Percentiles rank a stretch among this genome's conserved stretches.
phyloP scores from a whole-genome alignment of 1,284 basidiomycete genomes.

The Phylloporus sp. region DNA sequence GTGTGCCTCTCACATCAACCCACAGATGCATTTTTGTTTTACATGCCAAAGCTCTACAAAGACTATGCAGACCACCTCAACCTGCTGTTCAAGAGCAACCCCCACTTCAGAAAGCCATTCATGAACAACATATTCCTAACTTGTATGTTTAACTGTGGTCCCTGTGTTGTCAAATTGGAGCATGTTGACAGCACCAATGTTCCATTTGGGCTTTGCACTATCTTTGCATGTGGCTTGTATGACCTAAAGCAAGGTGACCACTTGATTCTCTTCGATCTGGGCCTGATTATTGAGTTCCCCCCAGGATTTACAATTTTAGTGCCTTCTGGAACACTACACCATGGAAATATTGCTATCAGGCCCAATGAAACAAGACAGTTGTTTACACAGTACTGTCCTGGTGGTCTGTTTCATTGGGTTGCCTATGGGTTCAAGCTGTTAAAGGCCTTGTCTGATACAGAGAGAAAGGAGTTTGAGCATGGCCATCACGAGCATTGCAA shows the following conservation, averaged over 20 bases:
- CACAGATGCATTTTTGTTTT: neutral
- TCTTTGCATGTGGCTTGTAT: conserved; percentile 7
- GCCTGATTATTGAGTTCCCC: neutral
- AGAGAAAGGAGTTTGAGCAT: too few relatives aligned
- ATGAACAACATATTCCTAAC: neutral
- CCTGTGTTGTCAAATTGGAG: neutral
- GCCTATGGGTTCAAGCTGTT: neutral
- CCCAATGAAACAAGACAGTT: conserved; percentile 6
- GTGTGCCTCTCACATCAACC: neutral
- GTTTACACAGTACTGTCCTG: conserved; percentile 14
- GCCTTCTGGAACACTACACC: conserved; percentile 11
- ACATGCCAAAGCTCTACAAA: neutral
- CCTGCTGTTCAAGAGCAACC: neutral
- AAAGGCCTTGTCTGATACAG: too few relatives aligned
- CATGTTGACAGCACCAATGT: conserved; percentile 7
- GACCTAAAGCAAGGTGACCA: conserved; percentile 9
- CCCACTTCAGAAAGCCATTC: neutral
- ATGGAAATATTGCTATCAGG: conserved; percentile 7
- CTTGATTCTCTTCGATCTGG: conserved; percentile 8
- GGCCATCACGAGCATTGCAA: too few relatives aligned
- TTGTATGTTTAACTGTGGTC: conserved; percentile 2
- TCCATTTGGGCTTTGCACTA: conserved; percentile 10
- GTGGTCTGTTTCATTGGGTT: conserved; percentile 3
- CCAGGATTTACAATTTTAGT: too few relatives aligned
- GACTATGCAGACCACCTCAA: neutral